Percentiles rank a stretch among this genome's conserved stretches.
Conservation (phyloP, 306 rosid species). For the Dryas drummondii region DNA sequence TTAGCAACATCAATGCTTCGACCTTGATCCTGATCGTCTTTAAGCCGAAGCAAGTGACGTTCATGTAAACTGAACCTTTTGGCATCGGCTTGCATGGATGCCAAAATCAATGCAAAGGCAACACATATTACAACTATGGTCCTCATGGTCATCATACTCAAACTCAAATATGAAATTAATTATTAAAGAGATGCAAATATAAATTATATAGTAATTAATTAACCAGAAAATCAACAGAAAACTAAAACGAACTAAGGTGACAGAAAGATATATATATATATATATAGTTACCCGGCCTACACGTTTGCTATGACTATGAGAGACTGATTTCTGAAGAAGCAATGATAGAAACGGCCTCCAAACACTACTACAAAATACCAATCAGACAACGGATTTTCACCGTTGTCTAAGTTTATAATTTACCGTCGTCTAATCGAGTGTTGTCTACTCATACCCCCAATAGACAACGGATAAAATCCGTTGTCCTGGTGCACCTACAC, state of each 20-base stretch:
- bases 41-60: not conserved
- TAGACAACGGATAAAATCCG: too few relatives aligned
- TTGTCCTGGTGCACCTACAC: too few relatives aligned
- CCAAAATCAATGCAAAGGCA: conserved; percentile 10
- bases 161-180: not conserved
- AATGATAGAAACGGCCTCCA: not conserved
- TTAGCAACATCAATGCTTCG: not conserved
- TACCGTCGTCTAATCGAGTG: too few relatives aligned
- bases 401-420: too few relatives aligned
- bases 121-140: not conserved
- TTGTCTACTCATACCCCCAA: too few relatives aligned
- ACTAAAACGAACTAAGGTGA: not conserved
- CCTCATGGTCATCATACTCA: not conserved
- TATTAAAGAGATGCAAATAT: not conserved
- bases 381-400: too few relatives aligned
- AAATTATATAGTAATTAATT: too few relatives aligned
- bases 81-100: conserved; percentile 5
- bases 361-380: too few relatives aligned
- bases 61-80: not conserved
- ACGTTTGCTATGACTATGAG: not conserved
- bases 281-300: not conserved
- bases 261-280: too few relatives aligned
- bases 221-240: not conserved
- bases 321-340: not conserved
- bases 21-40: not conserved